Percentiles rank a stretch among this genome's conserved stretches.
Evolutionary conservation across 768 basidiomycete genomes (phyloP).

Genomic region (Pleurotus platypus): DNA sequence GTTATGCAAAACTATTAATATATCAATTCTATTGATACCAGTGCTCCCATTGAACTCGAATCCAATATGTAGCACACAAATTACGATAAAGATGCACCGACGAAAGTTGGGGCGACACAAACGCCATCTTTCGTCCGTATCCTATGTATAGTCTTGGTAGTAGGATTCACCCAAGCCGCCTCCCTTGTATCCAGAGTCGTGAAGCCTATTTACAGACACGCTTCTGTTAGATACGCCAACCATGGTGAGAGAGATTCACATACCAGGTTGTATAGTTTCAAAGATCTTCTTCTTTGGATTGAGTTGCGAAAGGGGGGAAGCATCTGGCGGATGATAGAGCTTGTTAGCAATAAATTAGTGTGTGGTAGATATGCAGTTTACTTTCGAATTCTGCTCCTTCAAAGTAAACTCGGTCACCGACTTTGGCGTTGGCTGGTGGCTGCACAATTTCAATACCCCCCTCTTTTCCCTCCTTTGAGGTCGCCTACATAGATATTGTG

Average conservation of each 20-base stretch:
- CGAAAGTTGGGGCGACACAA: slow-evolving; percentile 73
- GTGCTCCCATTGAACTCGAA: background rate
- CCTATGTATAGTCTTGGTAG: slow-evolving; percentile 71
- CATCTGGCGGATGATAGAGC: slow-evolving; percentile 31
- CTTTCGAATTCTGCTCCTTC: slow-evolving; percentile 87
- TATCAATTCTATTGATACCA: no score
- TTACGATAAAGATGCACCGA: slow-evolving; percentile 92
- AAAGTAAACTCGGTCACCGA: slow-evolving; percentile 93
- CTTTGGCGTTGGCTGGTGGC: slow-evolving; percentile 80
- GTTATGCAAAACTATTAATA: no score
- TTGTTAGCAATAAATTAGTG: background rate
- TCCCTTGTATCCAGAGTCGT: slow-evolving; percentile 83
- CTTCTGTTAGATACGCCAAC: no score
- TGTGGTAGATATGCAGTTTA: slow-evolving; percentile 26
- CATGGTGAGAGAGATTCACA: slow-evolving; percentile 8
- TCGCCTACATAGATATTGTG: slow-evolving; percentile 51
- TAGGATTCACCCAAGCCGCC: slow-evolving; percentile 91
- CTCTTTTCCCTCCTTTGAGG: slow-evolving; percentile 86
- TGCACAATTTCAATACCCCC: slow-evolving; percentile 89
- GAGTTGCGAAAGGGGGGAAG: slow-evolving; percentile 73
- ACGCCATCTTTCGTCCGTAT: slow-evolving; percentile 86
- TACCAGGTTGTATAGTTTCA: slow-evolving; percentile 92
- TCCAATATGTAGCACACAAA: background rate
- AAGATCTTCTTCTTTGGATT: slow-evolving; percentile 99
- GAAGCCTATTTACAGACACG: slow-evolving; percentile 50